A percentile compares a stretch with the other conserved stretches of the same genome.
phyloP scores from a whole-genome alignment of 352 stramenopile genomes.

The Phytopythium boreale region DNA sequence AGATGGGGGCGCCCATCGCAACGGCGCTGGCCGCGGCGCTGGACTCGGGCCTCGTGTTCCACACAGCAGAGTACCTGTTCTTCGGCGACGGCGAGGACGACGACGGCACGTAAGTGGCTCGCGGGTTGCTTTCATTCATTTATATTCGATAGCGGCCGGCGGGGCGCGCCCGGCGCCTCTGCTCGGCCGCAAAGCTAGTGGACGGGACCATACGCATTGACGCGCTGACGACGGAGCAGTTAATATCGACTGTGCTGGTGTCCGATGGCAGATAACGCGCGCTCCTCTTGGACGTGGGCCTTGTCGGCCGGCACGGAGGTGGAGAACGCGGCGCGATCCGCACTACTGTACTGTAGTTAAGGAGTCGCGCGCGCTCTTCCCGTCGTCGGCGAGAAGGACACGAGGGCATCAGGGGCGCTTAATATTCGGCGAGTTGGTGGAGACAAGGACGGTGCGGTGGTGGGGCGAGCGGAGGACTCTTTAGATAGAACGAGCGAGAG shows the following conservation, averaged over 20 bases:
- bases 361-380: background rate
- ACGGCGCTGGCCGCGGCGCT: slow-evolving; percentile 43
- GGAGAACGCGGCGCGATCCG: slow-evolving; percentile 11
- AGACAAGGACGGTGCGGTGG: background rate
- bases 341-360: background rate
- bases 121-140: slow-evolving; percentile 7
- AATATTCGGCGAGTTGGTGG: background rate
- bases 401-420: background rate
- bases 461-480: background rate
- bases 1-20: slow-evolving; percentile 51
- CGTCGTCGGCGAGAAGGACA: background rate
- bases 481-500: slow-evolving; percentile 1
- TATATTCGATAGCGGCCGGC: background rate
- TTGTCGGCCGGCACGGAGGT: background rate
- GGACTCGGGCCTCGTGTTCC: slow-evolving; percentile 50
- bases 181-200: background rate
- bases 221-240: slow-evolving; percentile 79
- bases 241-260: slow-evolving; percentile 55
- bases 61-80: slow-evolving; percentile 66
- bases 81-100: slow-evolving; percentile 77
- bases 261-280: slow-evolving; percentile 59
- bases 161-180: background rate
- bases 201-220: background rate
- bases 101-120: slow-evolving; percentile 69
- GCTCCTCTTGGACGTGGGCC: background rate